Evolutionary conservation across 140 eudicot genomes (phyloP), one percentile per base, ranked within the genome.

Genomic region (Oenanthe javanica): DNA sequence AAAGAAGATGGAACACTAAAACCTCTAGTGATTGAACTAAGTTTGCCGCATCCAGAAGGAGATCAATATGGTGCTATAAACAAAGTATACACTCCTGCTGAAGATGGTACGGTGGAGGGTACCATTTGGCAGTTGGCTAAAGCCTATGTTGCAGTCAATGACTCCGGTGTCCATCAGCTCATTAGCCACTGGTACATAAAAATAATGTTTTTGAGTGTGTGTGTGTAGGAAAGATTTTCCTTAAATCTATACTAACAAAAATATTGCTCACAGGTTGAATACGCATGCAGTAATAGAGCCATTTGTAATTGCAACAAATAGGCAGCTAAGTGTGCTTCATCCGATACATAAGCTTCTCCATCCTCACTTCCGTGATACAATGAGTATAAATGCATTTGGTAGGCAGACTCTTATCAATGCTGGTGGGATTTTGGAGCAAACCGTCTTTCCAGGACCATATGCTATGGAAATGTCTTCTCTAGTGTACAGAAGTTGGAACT

Each of bases 251-350:
- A 43, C 52, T 52, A 48, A 49, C 21, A 5, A n/a, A 31, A 27
- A 4, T 46, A 55, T 81, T 64, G 54, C 36, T 71, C 48, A 49
- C 85, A 91, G 97, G 97, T 84, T 91, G 82, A 75, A 85, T 48
- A 91, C 93, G 0, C 97, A 91, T 83, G 87, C 88, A 61, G 87
- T 73, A 25, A 89, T 87, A 16, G 96, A 91, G 82, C 96, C 96
- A 49, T 89, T 91, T 81, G 84, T 86, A 42, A 87, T 91, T 49
- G 90, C 93, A 69, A 86, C 96, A 46, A 86, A 91, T 75, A 82
- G 96, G 83, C 91, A 88, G 47, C 80, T 87, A 67, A 87, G 91
- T 40, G 90, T 82, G 55, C 79, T 89, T 76, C 97, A 92, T 74
- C 97, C 96, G 2, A 86, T 92, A 64, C 79, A 84, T 79, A 92